Conservation (phyloP, 2,329 filamentous ascomycete genomes). For the Parastagonospora nodorum region DNA sequence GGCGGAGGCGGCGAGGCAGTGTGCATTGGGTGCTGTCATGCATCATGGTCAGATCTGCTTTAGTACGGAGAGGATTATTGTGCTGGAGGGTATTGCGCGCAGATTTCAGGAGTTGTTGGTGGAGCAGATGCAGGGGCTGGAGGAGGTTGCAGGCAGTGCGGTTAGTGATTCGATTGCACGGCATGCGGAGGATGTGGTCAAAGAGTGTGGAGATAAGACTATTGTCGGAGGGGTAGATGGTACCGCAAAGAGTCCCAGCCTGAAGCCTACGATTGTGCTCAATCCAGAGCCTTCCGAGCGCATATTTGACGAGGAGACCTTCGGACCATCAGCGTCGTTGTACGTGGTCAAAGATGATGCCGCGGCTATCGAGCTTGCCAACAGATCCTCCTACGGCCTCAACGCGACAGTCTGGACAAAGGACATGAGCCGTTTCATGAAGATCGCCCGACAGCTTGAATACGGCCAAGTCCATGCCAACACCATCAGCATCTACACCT, state of each 20-base stretch:
- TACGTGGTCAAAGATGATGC: constrained; percentile 69
- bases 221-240: constrained; percentile 51
- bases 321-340: constrained; percentile 73
- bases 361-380: constrained; percentile 75
- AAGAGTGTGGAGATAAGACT: constrained; percentile 60
- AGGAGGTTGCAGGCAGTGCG: constrained; percentile 44
- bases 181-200: constrained; percentile 51
- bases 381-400: constrained; percentile 79
- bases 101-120: constrained; percentile 56
- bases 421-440: constrained; percentile 63
- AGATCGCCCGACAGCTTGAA: constrained; percentile 53
- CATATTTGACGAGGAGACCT: constrained; percentile 73
- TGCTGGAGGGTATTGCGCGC: constrained; percentile 58
- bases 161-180: constrained; percentile 35
- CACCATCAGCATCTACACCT: constrained; percentile 53
- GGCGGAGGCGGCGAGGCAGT: constrained; percentile 23
- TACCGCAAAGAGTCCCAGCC: constrained; percentile 41
- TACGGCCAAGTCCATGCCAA: constrained; percentile 53
- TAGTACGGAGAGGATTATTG: constrained; percentile 75
- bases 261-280: constrained; percentile 68
- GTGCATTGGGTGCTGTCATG: constrained; percentile 23
- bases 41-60: constrained; percentile 77
- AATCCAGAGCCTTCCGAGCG: constrained; percentile 70
- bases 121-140: constrained; percentile 49
- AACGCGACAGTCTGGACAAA: constrained; percentile 67